Conservation (phyloP, 345 rosid species). For the Citrus cavaleriei region DNA sequence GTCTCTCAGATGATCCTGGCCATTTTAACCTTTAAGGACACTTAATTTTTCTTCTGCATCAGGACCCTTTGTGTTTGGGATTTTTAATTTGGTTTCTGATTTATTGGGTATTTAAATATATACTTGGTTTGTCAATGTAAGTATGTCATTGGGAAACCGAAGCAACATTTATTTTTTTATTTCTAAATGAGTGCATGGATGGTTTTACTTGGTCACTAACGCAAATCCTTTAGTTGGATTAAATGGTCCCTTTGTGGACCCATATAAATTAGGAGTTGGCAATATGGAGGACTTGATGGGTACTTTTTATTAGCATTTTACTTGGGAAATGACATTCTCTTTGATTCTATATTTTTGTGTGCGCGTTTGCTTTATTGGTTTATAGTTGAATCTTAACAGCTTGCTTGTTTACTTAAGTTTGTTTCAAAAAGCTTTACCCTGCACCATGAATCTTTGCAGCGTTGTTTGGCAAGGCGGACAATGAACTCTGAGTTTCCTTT, state of each 20-base stretch:
- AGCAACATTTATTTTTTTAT: neutral
- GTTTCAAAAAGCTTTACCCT: slow-evolving; percentile 12
- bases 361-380: neutral
- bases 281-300: slow-evolving; percentile 20
- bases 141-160: neutral
- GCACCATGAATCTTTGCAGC: slow-evolving; percentile 40
- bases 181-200: slow-evolving; percentile 26
- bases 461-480: slow-evolving; percentile 34
- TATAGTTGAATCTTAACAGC: neutral
- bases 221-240: slow-evolving; percentile 13
- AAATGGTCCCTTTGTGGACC: slow-evolving; percentile 13
- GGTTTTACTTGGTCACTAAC: neutral
- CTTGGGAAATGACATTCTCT: neutral
- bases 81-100: neutral
- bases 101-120: neutral
- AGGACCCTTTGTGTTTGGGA: neutral
- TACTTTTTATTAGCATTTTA: slow-evolving; percentile 6
- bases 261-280: neutral
- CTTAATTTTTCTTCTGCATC: neutral
- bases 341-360: neutral
- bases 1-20: neutral
- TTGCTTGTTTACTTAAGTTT: neutral
- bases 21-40: neutral
- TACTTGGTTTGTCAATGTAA: neutral
- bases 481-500: slow-evolving; percentile 43